Percentiles rank a stretch among this genome's conserved stretches.
Conservation (phyloP, 2,329 filamentous ascomycete genomes). For the Ophiostoma triangulosporum region DNA sequence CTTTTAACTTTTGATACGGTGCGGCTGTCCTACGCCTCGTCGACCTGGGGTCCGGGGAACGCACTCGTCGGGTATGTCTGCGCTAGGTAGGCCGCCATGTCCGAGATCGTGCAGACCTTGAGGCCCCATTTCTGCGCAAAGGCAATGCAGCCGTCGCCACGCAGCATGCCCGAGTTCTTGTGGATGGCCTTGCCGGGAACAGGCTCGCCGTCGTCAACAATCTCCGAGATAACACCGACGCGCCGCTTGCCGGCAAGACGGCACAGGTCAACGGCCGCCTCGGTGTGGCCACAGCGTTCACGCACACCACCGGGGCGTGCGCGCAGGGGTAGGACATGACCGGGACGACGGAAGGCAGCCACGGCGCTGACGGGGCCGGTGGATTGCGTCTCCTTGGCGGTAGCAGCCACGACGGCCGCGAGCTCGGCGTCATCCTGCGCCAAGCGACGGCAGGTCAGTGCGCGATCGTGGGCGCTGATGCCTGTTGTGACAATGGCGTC, state of each 20-base stretch:
- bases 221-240: constrained; percentile 77
- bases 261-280: constrained; percentile 87
- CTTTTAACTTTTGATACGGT: no score
- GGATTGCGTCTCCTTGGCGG: not conserved
- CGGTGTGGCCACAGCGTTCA: constrained; percentile 73
- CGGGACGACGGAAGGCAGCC: constrained; percentile 62
- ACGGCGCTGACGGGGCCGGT: constrained; percentile 35
- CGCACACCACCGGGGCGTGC: constrained; percentile 69
- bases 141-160: constrained; percentile 70
- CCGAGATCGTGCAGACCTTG: constrained; percentile 91
- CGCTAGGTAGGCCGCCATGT: constrained; percentile 68
- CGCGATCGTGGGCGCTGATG: constrained; percentile 79
- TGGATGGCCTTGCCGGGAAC: constrained; percentile 54
- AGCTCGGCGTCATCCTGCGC: constrained; percentile 29
- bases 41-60: constrained; percentile 12
- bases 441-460: constrained; percentile 65
- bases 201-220: constrained; percentile 74
- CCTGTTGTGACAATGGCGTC: constrained; percentile 68
- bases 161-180: constrained; percentile 71
- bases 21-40: constrained; percentile 8
- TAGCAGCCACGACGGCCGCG: constrained; percentile 3
- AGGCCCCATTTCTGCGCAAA: constrained; percentile 85
- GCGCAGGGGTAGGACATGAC: constrained; percentile 78
- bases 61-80: constrained; percentile 46
- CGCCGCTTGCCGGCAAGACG: constrained; percentile 62